Evolutionary conservation across 2,329 filamentous ascomycete species (phyloP), one percentile per base, ranked within the genome.

Genomic region (Colletotrichum cuscutae): DNA sequence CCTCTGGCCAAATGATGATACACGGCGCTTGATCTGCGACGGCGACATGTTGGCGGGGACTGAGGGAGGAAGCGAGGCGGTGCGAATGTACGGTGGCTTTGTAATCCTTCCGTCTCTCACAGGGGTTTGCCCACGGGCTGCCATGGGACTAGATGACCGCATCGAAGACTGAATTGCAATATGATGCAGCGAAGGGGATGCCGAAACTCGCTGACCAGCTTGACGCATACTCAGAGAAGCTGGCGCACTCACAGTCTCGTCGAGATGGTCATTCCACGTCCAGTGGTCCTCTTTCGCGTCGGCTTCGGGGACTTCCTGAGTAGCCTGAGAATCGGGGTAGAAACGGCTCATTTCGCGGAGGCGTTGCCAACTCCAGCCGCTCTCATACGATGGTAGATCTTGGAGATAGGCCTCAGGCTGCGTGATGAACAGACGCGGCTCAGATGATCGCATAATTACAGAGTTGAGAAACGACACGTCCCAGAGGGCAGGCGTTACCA

Each of bases 321-420:
- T 63, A 30, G 63, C 49, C 26, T 71, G 71, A 24, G 62, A 65
- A 68, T 90, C 86, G 1, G 84, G 82, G 74, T 89, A 88, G 24
- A 89, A 84, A 5, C 89, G 86, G 61, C 88, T 90, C 28, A 95
- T 83, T 76, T 91, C 87, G 42, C 90, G 89, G 11, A 95, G 81
- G 58, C 87, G 88, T 76, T 91, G 90, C 94, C 94, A 96, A 1
- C 89, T 91, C 92, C 92, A 95, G 5, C 86, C 86, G 11, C 84
- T 79, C 56, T 88, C 85, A 49, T 88, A 87, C 5, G 88, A 85
- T 37, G 86, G 82, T 15, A 83, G 80, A 73, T 91, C 89, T 78
- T 96, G 94, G 2, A 94, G 82, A 75, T 96, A 96, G 1, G 92
- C 92, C 76, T 93, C 91, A 4, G 91, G 89, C 71, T 94, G 92